Base-by-base conservation (phyloP, 805 yeast species). In the Blastobotrys parvus region DNA sequence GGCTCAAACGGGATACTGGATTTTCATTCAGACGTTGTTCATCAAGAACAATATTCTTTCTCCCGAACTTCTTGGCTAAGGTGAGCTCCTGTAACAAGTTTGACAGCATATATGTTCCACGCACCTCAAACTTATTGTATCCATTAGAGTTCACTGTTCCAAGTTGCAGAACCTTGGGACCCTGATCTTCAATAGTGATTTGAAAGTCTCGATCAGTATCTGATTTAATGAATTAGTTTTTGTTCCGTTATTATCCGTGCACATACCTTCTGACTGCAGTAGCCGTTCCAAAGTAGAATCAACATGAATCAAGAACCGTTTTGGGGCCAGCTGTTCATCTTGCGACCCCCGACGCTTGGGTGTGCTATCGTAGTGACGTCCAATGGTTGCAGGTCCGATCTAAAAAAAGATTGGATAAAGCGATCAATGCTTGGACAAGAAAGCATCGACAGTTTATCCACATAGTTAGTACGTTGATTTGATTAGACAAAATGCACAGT, bases 61-160 rank as follows among this genome's bases (percentile, higher is more conserved):
- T 71, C 6, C 95, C 95, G 59, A 79, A 75, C 44, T 82, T 68
- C 57, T 83, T 77, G 11, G 96, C 96, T 47, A 87, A 78, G 0
- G 95, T 86, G 50, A 88, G 69, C 62, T 88, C 97, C 64, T 88
- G 96, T 44, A 88, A 69, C 32, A 89, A 63, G 61, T 89, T 89
- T 0, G 92, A 80, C 39, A 88, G 65, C 89, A 83, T 83, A 57
- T 88, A 88, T 0, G 95, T 88, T 2, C 97, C 97, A 46, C 94
- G 67, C 44, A 88, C 72, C 47, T 80, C 84, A 43, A 74, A 74
- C 52, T 75, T 80, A 31, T 76, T 79, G 64, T 64, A 85, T 1
- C 96, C 97, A 54, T 79, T 77, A 3, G 95, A 86, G 57, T 84
- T 83, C 30, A 80, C 86, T 2, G 97, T 86, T 6, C 92, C 92